phyloP scores from a whole-genome alignment of 2,329 filamentous ascomycete genomes.

The Fusarium tjaetaba region DNA sequence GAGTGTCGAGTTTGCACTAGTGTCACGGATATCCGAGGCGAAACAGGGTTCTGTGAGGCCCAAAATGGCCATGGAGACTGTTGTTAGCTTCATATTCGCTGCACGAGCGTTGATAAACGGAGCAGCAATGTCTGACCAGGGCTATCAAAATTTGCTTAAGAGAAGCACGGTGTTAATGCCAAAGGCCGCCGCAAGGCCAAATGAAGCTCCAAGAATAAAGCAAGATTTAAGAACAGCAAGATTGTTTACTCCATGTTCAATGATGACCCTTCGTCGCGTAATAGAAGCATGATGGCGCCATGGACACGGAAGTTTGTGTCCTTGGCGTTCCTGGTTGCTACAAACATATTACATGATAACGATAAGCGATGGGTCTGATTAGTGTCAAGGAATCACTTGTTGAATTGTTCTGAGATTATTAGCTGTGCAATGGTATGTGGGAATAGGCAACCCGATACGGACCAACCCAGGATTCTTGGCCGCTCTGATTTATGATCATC shows the following conservation, averaged over 20 bases:
- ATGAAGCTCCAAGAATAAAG: fast-evolving
- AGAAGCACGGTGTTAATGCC: not conserved
- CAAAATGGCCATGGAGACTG: fast-evolving
- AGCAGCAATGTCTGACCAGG: not conserved
- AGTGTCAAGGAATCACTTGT: fast-evolving
- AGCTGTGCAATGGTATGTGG: fast-evolving
- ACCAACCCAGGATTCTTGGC: too few relatives aligned
- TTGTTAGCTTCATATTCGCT: not conserved
- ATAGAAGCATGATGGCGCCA: not conserved
- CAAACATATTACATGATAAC: not conserved
- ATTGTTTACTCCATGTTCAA: not conserved
- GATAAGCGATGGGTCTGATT: fast-evolving
- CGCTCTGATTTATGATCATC: fast-evolving
- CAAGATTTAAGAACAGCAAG: fast-evolving
- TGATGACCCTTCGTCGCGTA: not conserved
- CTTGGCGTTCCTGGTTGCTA: not conserved
- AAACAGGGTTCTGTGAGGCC: fast-evolving
- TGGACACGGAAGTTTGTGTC: too few relatives aligned
- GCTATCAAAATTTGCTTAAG: not conserved
- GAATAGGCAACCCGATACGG: fast-evolving
- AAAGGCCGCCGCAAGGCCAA: fast-evolving
- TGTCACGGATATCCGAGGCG: fast-evolving
- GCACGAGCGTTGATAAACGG: fast-evolving
- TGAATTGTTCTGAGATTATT: fast-evolving
- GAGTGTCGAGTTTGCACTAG: fast-evolving